phyloP scores from a whole-genome alignment of 345 rosid species.

The Schrenkiella parvula region DNA sequence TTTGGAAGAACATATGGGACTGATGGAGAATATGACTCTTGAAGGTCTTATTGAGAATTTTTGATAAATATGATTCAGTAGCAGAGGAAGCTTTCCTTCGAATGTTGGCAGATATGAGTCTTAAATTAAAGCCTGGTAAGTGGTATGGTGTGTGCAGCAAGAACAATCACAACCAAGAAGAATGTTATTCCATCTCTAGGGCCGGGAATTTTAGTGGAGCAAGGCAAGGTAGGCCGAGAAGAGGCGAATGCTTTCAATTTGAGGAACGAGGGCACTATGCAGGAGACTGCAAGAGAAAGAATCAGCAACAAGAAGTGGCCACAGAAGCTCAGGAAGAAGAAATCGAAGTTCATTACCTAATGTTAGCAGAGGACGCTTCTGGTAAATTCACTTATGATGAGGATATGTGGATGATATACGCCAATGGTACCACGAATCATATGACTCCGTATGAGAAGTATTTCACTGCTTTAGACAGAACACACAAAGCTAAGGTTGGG shows the following conservation, averaged over 20 bases:
- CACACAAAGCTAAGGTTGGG: neutral
- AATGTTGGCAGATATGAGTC: neutral
- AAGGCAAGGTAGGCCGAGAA: neutral
- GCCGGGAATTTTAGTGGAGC: neutral
- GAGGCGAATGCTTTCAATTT: neutral
- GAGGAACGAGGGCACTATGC: neutral
- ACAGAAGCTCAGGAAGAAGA: constrained; percentile 7
- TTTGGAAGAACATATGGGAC: neutral
- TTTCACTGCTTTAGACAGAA: neutral
- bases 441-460: neutral
- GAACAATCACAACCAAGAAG: neutral
- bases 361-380: neutral
- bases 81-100: neutral
- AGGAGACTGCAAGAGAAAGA: constrained; percentile 7
- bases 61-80: neutral
- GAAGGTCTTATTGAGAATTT: neutral
- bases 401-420: neutral
- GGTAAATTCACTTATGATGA: neutral
- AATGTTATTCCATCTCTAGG: neutral
- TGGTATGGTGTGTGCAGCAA: constrained; percentile 3
- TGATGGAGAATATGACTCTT: neutral
- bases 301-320: neutral
- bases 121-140: neutral
- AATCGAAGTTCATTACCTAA: neutral
- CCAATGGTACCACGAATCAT: neutral